phyloP scores from a whole-genome alignment of 169 alveolate species.

The Plasmodium malariae region DNA sequence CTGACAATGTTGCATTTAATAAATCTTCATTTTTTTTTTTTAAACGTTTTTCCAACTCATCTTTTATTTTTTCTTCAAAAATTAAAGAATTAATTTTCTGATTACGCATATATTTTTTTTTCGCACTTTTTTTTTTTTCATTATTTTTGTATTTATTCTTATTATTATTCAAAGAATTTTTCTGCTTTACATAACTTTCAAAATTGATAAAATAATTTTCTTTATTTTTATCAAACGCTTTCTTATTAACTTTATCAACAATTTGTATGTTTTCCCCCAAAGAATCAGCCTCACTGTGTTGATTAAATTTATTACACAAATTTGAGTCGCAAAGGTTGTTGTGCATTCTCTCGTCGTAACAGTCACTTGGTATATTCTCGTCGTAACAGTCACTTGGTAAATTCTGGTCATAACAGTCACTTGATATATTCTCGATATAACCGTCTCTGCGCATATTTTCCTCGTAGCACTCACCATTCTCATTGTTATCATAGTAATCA shows the following conservation, averaged over 20 bases:
- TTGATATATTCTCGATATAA: background rate
- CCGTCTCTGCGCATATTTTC: constrained; percentile 4
- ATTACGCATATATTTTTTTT: background rate
- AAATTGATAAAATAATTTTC: background rate
- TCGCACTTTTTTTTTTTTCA: constrained; percentile 6
- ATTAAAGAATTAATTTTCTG: constrained; percentile 22
- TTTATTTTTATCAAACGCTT: background rate
- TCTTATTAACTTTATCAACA: background rate
- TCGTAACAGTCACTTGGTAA: background rate
- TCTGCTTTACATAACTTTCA: constrained; percentile 4
- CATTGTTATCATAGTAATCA: constrained; percentile 13
- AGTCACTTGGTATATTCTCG: background rate
- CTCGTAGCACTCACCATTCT: background rate
- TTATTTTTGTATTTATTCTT: background rate
- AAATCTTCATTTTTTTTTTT: constrained; percentile 47
- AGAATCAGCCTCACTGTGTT: constrained; percentile 6
- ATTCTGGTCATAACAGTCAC: background rate
- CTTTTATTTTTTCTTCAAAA: constrained; percentile 73
- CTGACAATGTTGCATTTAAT: constrained; percentile 61
- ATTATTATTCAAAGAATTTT: background rate
- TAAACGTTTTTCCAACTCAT: constrained; percentile 59
- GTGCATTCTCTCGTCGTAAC: background rate
- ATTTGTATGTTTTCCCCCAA: background rate
- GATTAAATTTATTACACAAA: no score
- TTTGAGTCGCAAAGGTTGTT: background rate